Base-by-base conservation (phyloP, 306 rosid species). In the Parietaria judaica region DNA sequence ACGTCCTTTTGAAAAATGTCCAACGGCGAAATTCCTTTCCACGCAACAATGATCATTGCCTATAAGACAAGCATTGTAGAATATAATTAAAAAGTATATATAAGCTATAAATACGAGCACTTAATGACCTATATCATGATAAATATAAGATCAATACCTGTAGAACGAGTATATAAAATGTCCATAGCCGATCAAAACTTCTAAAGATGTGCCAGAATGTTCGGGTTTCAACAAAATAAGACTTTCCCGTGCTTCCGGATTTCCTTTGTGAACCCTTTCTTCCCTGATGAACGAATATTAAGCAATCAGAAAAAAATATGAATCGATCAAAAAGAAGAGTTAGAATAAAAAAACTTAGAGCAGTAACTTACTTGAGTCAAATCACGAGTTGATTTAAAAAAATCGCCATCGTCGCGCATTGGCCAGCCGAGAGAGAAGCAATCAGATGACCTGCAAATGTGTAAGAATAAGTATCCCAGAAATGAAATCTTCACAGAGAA, bases 371-470 rank as follows among this genome's bases (percentile, higher is more conserved):
- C 96, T 89, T 74, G 89, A 64, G 60, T 67, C 66, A 56, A 14
- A 58, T 78, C 80, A 65, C 82, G 79, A 65, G 98, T 88, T 49
- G 96, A 78, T 80, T 82, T 91, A 73, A 91, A 91, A 84, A 91
- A 91, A 35, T 83, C 92, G 11, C 95, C 98, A 74, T 92, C 98
- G 69, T 92, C 95, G 58, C 94, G 96, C 98, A 92, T 92, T 37
- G 98, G 98, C 98, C 98, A 92, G 62, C 98, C 98, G 56, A 92
- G 96, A 80, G 98, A 88, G 69, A 88, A 92, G 78, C 98, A 88
- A 70, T 84, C 88, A 70, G 84, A 66, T 45, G 96, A 80, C 98
- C 98, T 92, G 66, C 31, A 44, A 56, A 50, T 45, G 68, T 53
- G 16, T 57, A 61, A 51, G 38, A 23, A 23, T 23, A 53, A 38